Evolutionary conservation across 177 flowering plant genomes (phyloP).

Genomic region (Telopea speciosissima): DNA sequence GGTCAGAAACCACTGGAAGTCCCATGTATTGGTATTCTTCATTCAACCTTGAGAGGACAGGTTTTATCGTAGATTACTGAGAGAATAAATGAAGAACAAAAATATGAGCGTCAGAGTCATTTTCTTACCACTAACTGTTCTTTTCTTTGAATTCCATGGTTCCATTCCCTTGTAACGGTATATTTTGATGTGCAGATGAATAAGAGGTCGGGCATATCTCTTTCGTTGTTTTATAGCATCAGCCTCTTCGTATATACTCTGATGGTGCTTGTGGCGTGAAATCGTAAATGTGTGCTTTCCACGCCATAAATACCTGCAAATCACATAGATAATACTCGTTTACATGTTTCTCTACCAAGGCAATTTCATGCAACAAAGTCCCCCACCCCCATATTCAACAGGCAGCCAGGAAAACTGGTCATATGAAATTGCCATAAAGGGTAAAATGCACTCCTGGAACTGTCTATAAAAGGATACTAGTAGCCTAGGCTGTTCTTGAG

Average conservation of each 20-base stretch:
- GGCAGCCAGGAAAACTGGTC: not conserved
- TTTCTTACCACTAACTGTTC: constrained; percentile 68
- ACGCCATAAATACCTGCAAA: constrained; percentile 89
- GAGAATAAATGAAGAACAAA: not conserved
- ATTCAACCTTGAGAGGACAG: too few species aligned
- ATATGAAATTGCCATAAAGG: not conserved
- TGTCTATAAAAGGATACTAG: not conserved
- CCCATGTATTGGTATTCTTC: not conserved
- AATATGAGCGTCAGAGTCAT: not conserved
- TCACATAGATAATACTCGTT: not conserved
- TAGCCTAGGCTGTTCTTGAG: not conserved
- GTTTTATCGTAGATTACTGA: not conserved
- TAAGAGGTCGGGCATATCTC: constrained; percentile 92
- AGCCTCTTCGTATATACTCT: constrained; percentile 90
- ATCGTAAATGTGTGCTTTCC: constrained; percentile 92
- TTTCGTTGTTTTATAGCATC: constrained; percentile 94
- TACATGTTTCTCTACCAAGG: not conserved
- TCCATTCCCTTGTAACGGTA: constrained; percentile 90
- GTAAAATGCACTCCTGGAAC: not conserved
- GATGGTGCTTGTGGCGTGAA: constrained; percentile 94
- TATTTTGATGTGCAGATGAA: constrained; percentile 92
- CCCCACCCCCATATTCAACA: too few species aligned
- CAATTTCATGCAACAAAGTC: too few species aligned
- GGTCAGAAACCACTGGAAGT: not conserved
- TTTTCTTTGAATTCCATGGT: constrained; percentile 66